Percentiles rank a stretch among this genome's conserved stretches.
Evolutionary conservation across 164 flowering plant genomes (phyloP).

Genomic region (Annona cherimola): DNA sequence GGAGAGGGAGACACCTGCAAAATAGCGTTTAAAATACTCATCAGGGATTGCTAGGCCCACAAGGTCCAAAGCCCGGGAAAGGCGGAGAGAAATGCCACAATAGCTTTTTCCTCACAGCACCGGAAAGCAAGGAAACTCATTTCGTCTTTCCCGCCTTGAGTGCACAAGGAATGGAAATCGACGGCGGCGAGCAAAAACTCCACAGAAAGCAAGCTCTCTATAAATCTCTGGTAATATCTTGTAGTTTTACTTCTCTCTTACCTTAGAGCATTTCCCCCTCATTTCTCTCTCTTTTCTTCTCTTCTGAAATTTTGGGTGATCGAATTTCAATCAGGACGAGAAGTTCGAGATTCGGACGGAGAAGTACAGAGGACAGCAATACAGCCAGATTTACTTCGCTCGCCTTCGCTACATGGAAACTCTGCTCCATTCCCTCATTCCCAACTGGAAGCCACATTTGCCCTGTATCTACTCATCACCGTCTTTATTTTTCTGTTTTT

Average conservation of each 20-base stretch:
- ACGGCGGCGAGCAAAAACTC: conserved; percentile 20
- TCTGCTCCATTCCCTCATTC: conserved; percentile 54
- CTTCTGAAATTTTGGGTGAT: not conserved
- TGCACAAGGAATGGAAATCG: conserved; percentile 48
- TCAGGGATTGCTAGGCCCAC: too few species aligned
- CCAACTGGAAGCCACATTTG: conserved; percentile 74
- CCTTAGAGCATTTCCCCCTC: not conserved
- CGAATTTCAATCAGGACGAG: conserved; percentile 49
- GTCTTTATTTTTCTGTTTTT: not conserved
- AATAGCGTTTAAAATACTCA: too few species aligned
- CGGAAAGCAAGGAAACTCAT: not conserved
- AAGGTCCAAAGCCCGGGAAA: too few species aligned
- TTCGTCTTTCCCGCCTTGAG: conserved; percentile 32
- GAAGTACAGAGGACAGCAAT: conserved; percentile 88
- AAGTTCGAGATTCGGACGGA: conserved; percentile 58
- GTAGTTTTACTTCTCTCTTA: not conserved
- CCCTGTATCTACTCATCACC: conserved; percentile 35
- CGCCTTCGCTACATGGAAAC: conserved; percentile 73
- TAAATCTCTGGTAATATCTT: conserved; percentile 32
- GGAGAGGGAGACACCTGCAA: too few species aligned
- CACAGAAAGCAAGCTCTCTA: conserved; percentile 58
- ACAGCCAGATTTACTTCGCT: conserved; percentile 89
- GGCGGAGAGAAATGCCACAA: too few species aligned
- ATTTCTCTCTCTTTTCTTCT: not conserved
- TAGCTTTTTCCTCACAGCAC: too few species aligned